Evolutionary conservation across 768 basidiomycete genomes (phyloP).

Genomic region (Lactifluus rugatus): DNA sequence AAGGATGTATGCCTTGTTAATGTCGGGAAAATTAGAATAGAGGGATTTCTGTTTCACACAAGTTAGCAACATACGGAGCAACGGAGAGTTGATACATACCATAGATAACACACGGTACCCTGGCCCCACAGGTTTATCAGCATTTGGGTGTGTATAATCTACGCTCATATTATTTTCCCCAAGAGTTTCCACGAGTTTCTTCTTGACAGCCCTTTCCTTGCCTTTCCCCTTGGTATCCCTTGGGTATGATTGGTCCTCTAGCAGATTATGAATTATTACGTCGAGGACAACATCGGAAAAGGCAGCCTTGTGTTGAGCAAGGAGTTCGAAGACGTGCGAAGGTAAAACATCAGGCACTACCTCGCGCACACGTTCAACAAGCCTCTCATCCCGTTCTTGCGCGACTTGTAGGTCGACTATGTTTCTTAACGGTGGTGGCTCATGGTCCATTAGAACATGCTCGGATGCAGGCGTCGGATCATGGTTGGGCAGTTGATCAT

Average conservation of each 20-base stretch:
- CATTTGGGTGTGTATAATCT: conserved; percentile 44
- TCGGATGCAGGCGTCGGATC: background rate
- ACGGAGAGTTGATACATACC: conserved; percentile 29
- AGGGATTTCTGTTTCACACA: conserved; percentile 38
- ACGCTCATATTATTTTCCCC: conserved; percentile 30
- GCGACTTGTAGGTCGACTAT: background rate
- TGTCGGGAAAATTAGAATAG: conserved; percentile 44
- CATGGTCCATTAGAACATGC: background rate
- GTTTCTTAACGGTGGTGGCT: background rate
- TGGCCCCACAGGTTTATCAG: conserved; percentile 34
- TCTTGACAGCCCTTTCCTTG: conserved; percentile 29
- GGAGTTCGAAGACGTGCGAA: conserved; percentile 38
- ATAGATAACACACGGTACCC: conserved; percentile 44
- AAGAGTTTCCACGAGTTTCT: conserved; percentile 15
- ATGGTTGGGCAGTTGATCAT: background rate
- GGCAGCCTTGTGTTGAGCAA: conserved; percentile 34
- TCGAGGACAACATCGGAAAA: conserved; percentile 37
- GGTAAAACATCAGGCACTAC: conserved; percentile 64
- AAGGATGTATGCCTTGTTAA: conserved; percentile 48
- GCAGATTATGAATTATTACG: conserved; percentile 46
- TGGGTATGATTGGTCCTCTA: conserved; percentile 56
- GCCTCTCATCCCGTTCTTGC: conserved; percentile 20
- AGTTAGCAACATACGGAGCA: conserved; percentile 3
- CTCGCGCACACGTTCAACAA: conserved; percentile 47
- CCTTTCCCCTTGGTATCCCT: conserved; percentile 38